Percentiles rank a stretch among this genome's conserved stretches.
Conservation (phyloP, 805 yeast species). For the Metschnikowia matae region DNA sequence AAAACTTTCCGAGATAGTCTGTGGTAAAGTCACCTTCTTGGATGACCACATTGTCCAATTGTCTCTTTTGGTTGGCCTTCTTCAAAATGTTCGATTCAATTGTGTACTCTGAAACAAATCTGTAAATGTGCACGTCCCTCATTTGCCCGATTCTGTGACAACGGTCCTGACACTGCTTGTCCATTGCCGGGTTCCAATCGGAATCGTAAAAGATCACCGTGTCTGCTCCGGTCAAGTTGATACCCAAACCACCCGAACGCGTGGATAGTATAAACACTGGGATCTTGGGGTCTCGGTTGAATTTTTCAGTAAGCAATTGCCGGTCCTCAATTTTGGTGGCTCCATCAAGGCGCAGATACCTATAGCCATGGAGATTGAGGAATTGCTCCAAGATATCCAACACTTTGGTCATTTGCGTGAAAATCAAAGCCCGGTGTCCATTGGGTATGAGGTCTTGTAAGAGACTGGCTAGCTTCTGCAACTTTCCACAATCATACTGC, state of each 20-base stretch:
- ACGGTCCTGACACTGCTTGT: conserved; percentile 97
- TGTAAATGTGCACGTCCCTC: conserved; percentile 93
- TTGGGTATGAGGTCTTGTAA: conserved; percentile 73
- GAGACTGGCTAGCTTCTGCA: conserved; percentile 76
- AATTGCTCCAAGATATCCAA: conserved; percentile 91
- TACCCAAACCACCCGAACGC: conserved; percentile 97
- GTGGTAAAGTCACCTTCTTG: conserved; percentile 99
- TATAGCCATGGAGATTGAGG: conserved; percentile 87
- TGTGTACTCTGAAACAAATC: conserved; percentile 93
- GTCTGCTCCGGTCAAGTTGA: conserved; percentile 96
- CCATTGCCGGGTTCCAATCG: conserved; percentile 99
- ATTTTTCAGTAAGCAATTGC: conserved; percentile 87
- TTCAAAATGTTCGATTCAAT: conserved; percentile 91
- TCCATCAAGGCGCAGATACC: conserved; percentile 94
- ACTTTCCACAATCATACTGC: conserved; percentile 95
- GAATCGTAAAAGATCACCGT: conserved; percentile 97
- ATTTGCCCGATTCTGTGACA: conserved; percentile 99
- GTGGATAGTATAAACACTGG: conserved; percentile 92
- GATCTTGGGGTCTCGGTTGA: conserved; percentile 78
- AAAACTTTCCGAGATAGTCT: conserved; percentile 84
- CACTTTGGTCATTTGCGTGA: conserved; percentile 98
- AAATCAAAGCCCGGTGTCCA: conserved; percentile 92
- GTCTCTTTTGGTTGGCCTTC: conserved; percentile 92
- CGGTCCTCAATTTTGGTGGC: conserved; percentile 97
- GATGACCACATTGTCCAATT: conserved; percentile 88